phyloP scores from a whole-genome alignment of 345 rosid species.

The Carallia brachiata region DNA sequence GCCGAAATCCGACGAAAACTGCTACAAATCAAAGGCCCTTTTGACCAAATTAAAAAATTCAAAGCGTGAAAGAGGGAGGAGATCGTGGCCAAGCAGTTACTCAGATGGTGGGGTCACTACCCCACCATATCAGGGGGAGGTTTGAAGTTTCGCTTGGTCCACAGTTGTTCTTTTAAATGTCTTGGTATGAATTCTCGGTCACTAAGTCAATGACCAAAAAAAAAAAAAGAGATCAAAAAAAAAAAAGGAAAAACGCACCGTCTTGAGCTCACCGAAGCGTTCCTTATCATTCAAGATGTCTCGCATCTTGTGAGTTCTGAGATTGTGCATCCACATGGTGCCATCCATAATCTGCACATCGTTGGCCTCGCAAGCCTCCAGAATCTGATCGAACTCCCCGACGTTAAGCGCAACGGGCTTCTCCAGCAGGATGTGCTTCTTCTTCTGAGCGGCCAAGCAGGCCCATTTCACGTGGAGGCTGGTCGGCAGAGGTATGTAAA shows the following conservation, averaged over 20 bases:
- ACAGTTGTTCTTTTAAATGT: no score
- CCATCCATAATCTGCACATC: constrained; percentile 83
- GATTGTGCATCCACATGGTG: constrained; percentile 71
- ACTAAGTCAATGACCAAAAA: no score
- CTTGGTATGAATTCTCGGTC: no score
- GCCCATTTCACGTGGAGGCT: constrained; percentile 57
- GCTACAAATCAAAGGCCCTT: background rate
- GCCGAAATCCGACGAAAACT: background rate
- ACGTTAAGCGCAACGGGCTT: constrained; percentile 57
- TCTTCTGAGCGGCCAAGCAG: constrained; percentile 45
- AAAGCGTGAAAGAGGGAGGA: no score
- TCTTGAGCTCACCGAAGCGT: constrained; percentile 42
- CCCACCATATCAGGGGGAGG: no score
- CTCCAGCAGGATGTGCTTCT: constrained; percentile 64
- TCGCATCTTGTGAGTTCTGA: constrained; percentile 49
- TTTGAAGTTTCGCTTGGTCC: no score
- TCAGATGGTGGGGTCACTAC: no score
- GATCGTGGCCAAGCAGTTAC: no score
- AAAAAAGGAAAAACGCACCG: constrained; percentile 26
- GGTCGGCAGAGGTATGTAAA: constrained; percentile 62
- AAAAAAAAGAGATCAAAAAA: no score
- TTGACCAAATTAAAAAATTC: no score
- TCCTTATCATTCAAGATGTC: constrained; percentile 24
- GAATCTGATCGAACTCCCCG: constrained; percentile 50
- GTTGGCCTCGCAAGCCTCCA: constrained; percentile 57